phyloP scores from a whole-genome alignment of 805 yeast genomes.

The Ogataea pilisensis region DNA sequence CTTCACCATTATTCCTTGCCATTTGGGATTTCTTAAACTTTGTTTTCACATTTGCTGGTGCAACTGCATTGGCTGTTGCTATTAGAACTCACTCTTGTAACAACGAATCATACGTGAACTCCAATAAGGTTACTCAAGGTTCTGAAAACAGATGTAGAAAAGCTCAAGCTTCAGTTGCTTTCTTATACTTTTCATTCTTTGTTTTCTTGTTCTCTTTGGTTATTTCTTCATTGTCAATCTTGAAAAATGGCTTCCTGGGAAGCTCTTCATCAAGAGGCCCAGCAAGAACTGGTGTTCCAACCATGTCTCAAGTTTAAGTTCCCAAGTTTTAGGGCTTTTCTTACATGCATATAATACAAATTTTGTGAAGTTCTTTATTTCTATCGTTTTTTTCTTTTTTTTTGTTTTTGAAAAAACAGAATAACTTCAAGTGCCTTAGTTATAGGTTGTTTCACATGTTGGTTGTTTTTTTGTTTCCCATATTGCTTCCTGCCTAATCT shows the following conservation, averaged over 20 bases:
- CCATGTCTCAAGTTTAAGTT: slow-evolving; percentile 78
- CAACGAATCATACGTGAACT: slow-evolving; percentile 58
- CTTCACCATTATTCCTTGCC: slow-evolving; percentile 81
- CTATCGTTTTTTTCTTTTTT: too few species aligned
- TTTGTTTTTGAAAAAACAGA: too few species aligned
- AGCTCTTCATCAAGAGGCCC: slow-evolving; percentile 45
- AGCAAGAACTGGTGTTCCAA: slow-evolving; percentile 82
- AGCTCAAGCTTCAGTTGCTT: slow-evolving; percentile 81
- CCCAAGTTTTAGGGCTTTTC: background rate
- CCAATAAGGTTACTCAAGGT: slow-evolving; percentile 73
- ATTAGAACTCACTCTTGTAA: slow-evolving; percentile 83
- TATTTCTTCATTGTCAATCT: slow-evolving; percentile 44
- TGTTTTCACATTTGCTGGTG: slow-evolving; percentile 92
- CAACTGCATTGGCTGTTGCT: slow-evolving; percentile 89
- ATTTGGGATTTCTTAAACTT: slow-evolving; percentile 80
- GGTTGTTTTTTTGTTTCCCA: too few species aligned
- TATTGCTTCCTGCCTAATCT: too few species aligned
- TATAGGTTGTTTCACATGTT: too few species aligned
- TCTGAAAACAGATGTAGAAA: slow-evolving; percentile 85
- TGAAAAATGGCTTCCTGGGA: slow-evolving; percentile 54
- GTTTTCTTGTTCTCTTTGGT: slow-evolving; percentile 62
- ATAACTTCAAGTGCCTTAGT: too few species aligned
- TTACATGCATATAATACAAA: too few species aligned
- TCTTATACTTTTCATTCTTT: slow-evolving; percentile 80
- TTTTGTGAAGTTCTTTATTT: too few species aligned